Conservation (phyloP, 371 early-diverging fungal species). For the Synchytrium microbalum region DNA sequence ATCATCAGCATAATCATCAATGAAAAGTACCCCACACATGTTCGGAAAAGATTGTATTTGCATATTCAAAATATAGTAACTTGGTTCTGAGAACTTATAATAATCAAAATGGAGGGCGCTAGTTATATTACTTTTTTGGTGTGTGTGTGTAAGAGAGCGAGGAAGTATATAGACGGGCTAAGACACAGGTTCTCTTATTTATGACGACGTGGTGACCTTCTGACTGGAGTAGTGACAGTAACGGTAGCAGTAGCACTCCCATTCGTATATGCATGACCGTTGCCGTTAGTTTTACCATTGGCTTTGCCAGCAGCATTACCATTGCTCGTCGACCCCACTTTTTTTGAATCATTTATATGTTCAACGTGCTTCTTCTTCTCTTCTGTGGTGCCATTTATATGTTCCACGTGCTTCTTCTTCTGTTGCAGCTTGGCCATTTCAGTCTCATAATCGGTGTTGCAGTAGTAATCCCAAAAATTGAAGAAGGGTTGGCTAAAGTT, state of each 20-base stretch:
- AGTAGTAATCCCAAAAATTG: conserved; percentile 64
- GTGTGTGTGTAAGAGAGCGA: background rate
- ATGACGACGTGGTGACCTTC: background rate
- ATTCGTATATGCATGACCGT: background rate
- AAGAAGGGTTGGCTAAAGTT: conserved; percentile 37
- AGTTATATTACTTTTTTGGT: background rate
- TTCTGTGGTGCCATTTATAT: background rate
- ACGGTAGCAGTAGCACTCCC: background rate
- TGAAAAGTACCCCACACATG: background rate
- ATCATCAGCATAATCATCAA: background rate
- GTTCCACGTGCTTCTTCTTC: background rate
- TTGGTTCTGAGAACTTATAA: background rate
- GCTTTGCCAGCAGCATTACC: background rate
- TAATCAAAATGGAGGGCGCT: background rate
- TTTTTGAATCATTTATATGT: background rate
- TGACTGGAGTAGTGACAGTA: background rate
- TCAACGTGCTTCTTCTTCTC: background rate
- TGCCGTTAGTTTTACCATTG: background rate
- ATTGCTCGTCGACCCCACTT: background rate
- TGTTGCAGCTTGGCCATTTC: conserved; percentile 19
- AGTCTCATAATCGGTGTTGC: conserved; percentile 43
- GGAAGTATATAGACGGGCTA: background rate
- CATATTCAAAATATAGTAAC: background rate
- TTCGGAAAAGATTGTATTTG: too few relatives aligned
- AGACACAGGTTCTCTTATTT: background rate